phyloP scores from a whole-genome alignment of 495 filamentous ascomycete species.

The Penicillium argentinense region DNA sequence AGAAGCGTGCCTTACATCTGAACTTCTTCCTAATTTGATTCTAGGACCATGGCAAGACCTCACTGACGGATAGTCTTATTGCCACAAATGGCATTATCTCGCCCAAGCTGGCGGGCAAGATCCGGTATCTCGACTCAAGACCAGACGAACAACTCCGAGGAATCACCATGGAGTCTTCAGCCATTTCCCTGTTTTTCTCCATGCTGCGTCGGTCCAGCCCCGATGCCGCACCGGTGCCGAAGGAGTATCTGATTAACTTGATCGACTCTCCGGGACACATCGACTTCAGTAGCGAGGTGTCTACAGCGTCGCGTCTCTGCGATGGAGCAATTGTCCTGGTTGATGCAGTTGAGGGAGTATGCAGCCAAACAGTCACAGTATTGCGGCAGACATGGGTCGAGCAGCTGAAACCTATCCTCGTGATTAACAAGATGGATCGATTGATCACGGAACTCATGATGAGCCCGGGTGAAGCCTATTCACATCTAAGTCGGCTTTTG shows the following conservation, averaged over 20 bases:
- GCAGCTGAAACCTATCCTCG: slow-evolving; percentile 88
- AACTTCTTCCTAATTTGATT: slow-evolving; percentile 3
- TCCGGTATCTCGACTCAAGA: slow-evolving; percentile 94
- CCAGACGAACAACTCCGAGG: slow-evolving; percentile 96
- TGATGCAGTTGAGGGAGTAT: slow-evolving; percentile 98
- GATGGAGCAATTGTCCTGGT: slow-evolving; percentile 94
- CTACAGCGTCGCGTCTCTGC: slow-evolving; percentile 89
- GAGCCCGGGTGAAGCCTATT: slow-evolving; percentile 84
- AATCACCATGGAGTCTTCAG: slow-evolving; percentile 99
- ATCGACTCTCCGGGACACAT: slow-evolving; percentile 99
- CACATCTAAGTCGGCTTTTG: slow-evolving; percentile 83
- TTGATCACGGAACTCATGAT: slow-evolving; percentile 91
- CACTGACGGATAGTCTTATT: slow-evolving; percentile 92
- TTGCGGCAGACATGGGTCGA: slow-evolving; percentile 95
- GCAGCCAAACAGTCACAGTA: slow-evolving; percentile 97
- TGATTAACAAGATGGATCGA: slow-evolving; percentile 98
- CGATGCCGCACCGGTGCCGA: slow-evolving; percentile 65
- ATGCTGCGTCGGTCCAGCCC: slow-evolving; percentile 71
- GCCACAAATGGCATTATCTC: slow-evolving; percentile 99
- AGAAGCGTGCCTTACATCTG: background rate
- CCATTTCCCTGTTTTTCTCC: slow-evolving; percentile 95
- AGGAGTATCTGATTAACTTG: slow-evolving; percentile 94
- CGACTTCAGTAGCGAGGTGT: slow-evolving; percentile 98
- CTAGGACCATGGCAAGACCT: slow-evolving; percentile 95
- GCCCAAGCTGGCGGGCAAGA: slow-evolving; percentile 93